Conservation (phyloP, 2,329 filamentous ascomycete genomes). For the Fusarium piperis region DNA sequence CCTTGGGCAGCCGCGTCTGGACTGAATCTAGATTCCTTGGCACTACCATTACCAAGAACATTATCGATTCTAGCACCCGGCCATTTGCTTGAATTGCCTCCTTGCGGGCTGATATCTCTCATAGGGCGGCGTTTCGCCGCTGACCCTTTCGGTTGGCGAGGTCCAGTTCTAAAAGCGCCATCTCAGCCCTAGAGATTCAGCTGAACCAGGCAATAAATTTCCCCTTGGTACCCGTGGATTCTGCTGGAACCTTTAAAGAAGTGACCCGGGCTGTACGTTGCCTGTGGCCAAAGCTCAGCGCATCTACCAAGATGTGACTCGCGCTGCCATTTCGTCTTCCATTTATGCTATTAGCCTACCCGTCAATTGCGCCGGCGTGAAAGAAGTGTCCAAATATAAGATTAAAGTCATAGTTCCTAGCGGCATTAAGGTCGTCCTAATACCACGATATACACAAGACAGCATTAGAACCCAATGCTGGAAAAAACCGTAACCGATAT, state of each 20-base stretch:
- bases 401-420: background rate
- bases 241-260: background rate
- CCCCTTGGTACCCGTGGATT: background rate
- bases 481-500: too few species aligned
- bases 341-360: background rate
- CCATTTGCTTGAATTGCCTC: background rate
- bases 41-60: background rate
- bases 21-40: background rate
- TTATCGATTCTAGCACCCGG: background rate
- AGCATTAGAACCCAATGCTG: too few species aligned
- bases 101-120: background rate
- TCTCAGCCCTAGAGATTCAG: background rate
- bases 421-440: background rate
- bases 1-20: background rate
- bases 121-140: background rate
- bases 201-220: background rate
- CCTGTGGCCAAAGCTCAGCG: background rate
- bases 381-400: background rate
- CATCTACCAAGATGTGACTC: background rate
- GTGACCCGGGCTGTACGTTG: fast-evolving
- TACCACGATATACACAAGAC: too few species aligned
- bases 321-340: background rate
- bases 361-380: background rate
- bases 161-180: background rate
- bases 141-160: background rate